These are phyloP conservation scores for Gossypium stocksii DNA, from an alignment of 345 rosid species.

Conservation along the genomic window DNA sequence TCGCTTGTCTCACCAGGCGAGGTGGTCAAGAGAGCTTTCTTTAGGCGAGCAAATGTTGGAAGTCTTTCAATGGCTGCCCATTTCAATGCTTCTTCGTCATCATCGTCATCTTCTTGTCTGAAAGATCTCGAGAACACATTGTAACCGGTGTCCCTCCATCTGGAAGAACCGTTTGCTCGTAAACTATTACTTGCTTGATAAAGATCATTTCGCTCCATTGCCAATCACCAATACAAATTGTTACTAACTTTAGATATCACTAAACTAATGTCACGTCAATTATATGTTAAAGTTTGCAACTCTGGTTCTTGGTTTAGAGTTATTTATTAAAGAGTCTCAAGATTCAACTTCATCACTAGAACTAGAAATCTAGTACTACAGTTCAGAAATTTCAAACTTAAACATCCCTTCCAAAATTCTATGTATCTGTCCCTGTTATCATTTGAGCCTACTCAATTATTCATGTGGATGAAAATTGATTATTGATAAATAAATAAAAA, in stretches of 20 bases:
- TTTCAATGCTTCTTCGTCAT: conserved; percentile 39
- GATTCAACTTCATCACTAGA: background rate
- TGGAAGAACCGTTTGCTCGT: conserved; percentile 15
- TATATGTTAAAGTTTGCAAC: background rate
- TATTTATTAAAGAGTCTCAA: background rate
- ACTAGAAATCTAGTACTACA: background rate
- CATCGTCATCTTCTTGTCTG: conserved; percentile 26
- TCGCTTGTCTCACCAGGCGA: conserved; percentile 23
- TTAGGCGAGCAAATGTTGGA: conserved; percentile 24
- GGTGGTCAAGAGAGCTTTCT: no score
- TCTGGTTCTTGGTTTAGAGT: background rate
- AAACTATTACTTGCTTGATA: conserved; percentile 17
- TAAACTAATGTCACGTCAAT: no score
- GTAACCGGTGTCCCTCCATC: conserved; percentile 20
- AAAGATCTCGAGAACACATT: conserved; percentile 39
- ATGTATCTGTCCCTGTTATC: background rate
- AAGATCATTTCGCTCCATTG: background rate
- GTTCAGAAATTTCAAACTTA: background rate
- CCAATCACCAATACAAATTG: background rate
- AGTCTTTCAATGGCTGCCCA: conserved; percentile 45
- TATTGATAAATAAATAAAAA: no score
- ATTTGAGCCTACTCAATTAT: background rate
- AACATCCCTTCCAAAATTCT: background rate
- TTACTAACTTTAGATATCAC: no score
- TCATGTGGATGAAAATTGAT: background rate